Percentiles rank a stretch among this genome's conserved stretches.
These are phyloP conservation scores for Westerdykella aurantiaca DNA, from an alignment of 2,329 filamentous ascomycete species.

Conservation along the genomic window DNA sequence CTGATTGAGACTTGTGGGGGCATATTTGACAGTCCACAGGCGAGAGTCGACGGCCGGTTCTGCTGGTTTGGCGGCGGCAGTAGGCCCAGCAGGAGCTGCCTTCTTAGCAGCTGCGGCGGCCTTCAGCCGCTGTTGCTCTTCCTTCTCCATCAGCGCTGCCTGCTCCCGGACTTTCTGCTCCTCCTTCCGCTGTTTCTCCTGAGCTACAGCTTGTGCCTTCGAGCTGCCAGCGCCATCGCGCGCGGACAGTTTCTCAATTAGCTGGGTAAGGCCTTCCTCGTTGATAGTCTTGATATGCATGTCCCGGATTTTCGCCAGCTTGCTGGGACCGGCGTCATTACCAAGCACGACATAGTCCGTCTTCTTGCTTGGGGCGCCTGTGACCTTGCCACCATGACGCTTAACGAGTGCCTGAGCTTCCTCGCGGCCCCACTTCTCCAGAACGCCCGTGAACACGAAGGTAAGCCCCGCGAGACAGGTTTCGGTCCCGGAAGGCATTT, in stretches of 20 bases:
- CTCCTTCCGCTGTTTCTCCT: constrained; percentile 78
- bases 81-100: constrained; percentile 25
- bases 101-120: constrained; percentile 32
- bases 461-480: constrained; percentile 85
- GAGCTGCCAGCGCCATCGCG: constrained; percentile 69
- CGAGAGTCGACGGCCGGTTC: constrained; percentile 27
- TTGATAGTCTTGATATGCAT: constrained; percentile 85
- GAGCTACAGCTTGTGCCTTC: constrained; percentile 78
- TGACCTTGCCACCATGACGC: constrained; percentile 88
- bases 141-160: constrained; percentile 77
- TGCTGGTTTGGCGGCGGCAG: constrained; percentile 13
- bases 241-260: constrained; percentile 75
- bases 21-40: constrained; percentile 93
- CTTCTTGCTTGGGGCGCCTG: constrained; percentile 77
- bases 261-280: constrained; percentile 82
- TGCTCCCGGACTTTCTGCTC: constrained; percentile 75
- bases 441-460: constrained; percentile 91
- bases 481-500: constrained; percentile 75
- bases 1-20: constrained; percentile 73
- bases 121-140: constrained; percentile 71
- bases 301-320: constrained; percentile 77
- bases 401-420: constrained; percentile 85
- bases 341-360: constrained; percentile 92
- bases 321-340: constrained; percentile 85
- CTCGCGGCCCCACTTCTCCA: constrained; percentile 74